Base-by-base conservation (phyloP, 345 rosid genomes). In the Rubroshorea leprosula region DNA sequence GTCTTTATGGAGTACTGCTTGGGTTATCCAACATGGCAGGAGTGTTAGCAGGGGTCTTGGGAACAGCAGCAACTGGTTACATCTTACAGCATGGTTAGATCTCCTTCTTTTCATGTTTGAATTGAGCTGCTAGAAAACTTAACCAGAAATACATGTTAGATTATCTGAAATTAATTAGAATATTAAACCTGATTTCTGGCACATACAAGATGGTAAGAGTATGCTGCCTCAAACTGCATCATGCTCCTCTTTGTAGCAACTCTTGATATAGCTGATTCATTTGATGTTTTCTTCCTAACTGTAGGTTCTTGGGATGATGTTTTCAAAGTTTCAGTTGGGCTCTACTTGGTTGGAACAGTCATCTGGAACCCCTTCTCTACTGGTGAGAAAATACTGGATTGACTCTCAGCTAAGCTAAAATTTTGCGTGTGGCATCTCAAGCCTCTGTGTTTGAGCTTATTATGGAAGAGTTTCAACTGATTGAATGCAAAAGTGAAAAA, bases 241-340 rank as follows among this genome's bases (percentile, higher is more conserved):
- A n/a, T n/a, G n/a, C n/a, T n/a, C n/a, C n/a, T n/a, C n/a, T n/a
- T n/a, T n/a, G n/a, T n/a, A n/a, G n/a, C n/a, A 16, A 58, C 19
- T 47, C 45, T 20, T 60, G 21, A 35, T 50, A 66, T 27, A 15
- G 13, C 31, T 43, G 38, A 24, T 52, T 52, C 23, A 25, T 19
- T 5, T 13, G 3, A 11, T 8, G 25, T 53, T 46, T 17, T 23
- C 11, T 47, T n/a, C 18, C 23, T 26, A 15, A 0, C 60, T 5
- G 25, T 82, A 92, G 98, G 98, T 65, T 86, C 95, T 1, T 92
- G 98, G 98, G 98, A 92, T 61, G 84, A 88, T 49, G 98, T 91
- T 41, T 91, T 92, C 72, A n/a, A n/a, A n/a, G n/a, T n/a, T n/a
- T n/a, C n/a, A n/a, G n/a, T n/a, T n/a, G n/a, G n/a, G n/a, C n/a